These are phyloP conservation scores for Tympanopsis confertula DNA, from an alignment of 2,329 filamentous ascomycete genomes.

Conservation along the genomic window DNA sequence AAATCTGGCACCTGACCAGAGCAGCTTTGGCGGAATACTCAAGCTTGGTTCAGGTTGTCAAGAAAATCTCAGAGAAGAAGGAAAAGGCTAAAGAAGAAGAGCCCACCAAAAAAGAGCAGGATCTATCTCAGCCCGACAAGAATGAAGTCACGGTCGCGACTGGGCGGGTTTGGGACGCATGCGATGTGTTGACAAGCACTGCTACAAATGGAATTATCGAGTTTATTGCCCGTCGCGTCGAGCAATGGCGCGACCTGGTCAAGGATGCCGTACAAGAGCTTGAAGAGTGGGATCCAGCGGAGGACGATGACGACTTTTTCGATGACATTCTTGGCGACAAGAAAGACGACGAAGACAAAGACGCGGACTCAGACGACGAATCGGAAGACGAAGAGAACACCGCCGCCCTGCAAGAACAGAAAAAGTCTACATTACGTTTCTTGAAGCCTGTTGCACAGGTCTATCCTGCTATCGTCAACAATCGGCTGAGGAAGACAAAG, in stretches of 20 bases:
- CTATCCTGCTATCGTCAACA: constrained; percentile 25
- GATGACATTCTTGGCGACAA: constrained; percentile 9
- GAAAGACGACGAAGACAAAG: constrained; percentile 4
- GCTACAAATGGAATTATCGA: constrained; percentile 39
- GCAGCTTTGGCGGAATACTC: constrained; percentile 33
- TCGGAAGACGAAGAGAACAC: constrained; percentile 1
- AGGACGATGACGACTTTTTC: constrained; percentile 7
- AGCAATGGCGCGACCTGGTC: constrained; percentile 42
- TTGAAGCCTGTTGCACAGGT: constrained; percentile 27
- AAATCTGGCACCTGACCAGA: constrained; percentile 28
- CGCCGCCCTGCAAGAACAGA: constrained; percentile 22
- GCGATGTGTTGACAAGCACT: constrained; percentile 38
- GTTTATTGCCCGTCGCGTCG: constrained; percentile 40
- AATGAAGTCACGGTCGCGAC: constrained; percentile 25
- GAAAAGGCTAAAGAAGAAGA: constrained; percentile 5
- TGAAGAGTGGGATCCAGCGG: constrained; percentile 7
- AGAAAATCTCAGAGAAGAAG: constrained; percentile 5
- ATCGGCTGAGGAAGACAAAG: constrained; percentile 20
- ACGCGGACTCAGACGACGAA: not conserved
- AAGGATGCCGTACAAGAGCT: constrained; percentile 18
- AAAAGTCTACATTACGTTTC: constrained; percentile 25
- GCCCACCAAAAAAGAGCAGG: not conserved
- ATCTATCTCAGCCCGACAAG: not conserved
- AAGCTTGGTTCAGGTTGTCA: constrained; percentile 30
- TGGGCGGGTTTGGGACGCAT: constrained; percentile 49